A percentile compares a stretch with the other conserved stretches of the same genome.
Evolutionary conservation across 2,329 filamentous ascomycete genomes (phyloP).

Genomic region (Penicillium corylophilum): DNA sequence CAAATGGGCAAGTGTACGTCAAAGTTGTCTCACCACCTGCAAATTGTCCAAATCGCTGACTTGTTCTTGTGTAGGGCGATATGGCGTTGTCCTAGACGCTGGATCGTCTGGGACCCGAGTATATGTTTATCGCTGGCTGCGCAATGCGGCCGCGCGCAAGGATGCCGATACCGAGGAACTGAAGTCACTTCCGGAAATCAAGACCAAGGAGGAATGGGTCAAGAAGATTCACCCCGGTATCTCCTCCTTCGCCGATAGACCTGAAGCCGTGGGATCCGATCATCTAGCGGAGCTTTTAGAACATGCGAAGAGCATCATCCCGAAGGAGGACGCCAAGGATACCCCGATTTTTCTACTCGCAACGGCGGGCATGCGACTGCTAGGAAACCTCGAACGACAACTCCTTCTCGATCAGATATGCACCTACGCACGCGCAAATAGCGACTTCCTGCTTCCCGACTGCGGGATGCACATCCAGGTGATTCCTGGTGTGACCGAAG

Average conservation of each 20-base stretch:
- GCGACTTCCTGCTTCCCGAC: conserved; percentile 82
- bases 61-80: conserved; percentile 53
- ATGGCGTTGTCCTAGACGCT: conserved; percentile 95
- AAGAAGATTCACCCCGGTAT: conserved; percentile 94
- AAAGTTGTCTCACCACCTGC: neutral
- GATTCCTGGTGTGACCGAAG: conserved; percentile 93
- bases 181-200: conserved; percentile 71
- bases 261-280: conserved; percentile 73
- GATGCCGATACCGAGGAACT: conserved; percentile 61
- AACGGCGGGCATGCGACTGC: conserved; percentile 88
- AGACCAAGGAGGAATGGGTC: conserved; percentile 82
- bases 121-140: conserved; percentile 92
- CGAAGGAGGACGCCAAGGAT: conserved; percentile 70
- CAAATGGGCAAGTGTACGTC: conserved; percentile 46
- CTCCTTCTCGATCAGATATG: conserved; percentile 76
- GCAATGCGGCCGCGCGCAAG: conserved; percentile 65
- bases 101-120: conserved; percentile 95
- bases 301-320: conserved; percentile 77
- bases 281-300: conserved; percentile 78
- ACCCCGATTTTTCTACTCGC: conserved; percentile 95
- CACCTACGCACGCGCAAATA: conserved; percentile 72
- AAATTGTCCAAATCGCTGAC: conserved; percentile 5
- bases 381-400: conserved; percentile 70
- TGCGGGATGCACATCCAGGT: conserved; percentile 88
- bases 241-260: conserved; percentile 80